Evolutionary conservation across 2,329 filamentous ascomycete species (phyloP).

Genomic region (Thelonectria blattea): DNA sequence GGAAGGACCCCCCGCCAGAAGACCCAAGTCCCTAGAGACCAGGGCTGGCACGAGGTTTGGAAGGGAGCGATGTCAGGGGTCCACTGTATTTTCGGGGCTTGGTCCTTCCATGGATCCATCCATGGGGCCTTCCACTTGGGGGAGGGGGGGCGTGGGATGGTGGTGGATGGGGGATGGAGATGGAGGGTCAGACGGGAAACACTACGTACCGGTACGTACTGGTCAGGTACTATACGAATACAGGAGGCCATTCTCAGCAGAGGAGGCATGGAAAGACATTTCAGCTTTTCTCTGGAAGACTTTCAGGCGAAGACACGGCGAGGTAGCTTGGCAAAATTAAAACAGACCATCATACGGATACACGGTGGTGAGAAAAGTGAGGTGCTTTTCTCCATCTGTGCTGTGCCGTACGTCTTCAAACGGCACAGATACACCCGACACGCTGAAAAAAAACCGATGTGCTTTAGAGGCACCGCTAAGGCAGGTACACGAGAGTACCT

Average conservation of each 20-base stretch:
- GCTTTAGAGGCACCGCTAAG: slow-evolving; percentile 29
- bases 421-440: not conserved
- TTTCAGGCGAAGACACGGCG: too few species aligned
- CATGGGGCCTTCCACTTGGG: slow-evolving; percentile 8
- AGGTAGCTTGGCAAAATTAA: too few species aligned
- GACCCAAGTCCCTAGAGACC: slow-evolving; percentile 8
- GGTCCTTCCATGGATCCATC: not conserved
- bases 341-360: not conserved
- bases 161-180: too few species aligned
- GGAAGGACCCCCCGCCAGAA: not conserved
- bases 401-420: not conserved
- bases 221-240: not conserved
- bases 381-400: not conserved
- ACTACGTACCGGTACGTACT: not conserved
- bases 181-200: not conserved
- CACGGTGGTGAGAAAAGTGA: not conserved
- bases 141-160: slow-evolving; percentile 13
- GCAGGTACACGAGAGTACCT: slow-evolving; percentile 27
- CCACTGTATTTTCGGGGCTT: slow-evolving; percentile 24
- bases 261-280: too few species aligned
- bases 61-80: slow-evolving; percentile 1
- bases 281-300: too few species aligned
- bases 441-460: not conserved
- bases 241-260: not conserved
- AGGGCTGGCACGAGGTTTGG: slow-evolving; percentile 36